Evolutionary conservation across 768 basidiomycete species (phyloP).

Genomic region (Porphyrellus cyaneotinctus): DNA sequence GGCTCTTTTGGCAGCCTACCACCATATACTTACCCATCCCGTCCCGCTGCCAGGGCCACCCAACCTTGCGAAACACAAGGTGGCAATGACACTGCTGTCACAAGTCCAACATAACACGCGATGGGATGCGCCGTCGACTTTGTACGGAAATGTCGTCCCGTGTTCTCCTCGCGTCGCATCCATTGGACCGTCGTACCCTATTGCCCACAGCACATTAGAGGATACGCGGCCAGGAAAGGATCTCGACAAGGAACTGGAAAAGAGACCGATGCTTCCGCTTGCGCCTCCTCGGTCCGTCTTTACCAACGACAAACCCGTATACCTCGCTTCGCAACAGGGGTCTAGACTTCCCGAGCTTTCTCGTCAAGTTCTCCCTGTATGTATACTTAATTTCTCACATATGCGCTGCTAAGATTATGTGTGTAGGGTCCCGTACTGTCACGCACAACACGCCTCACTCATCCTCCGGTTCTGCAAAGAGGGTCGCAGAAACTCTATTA

Average conservation of each 20-base stretch:
- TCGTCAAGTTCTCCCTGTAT: conserved; percentile 61
- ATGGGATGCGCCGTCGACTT: conserved; percentile 66
- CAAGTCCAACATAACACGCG: conserved; percentile 54
- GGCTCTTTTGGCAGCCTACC: conserved; percentile 65
- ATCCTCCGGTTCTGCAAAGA: conserved; percentile 43
- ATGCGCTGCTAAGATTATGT: conserved; percentile 1
- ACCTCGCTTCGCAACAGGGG: conserved; percentile 59
- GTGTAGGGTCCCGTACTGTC: conserved; percentile 51
- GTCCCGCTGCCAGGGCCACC: conserved; percentile 46
- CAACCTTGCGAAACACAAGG: conserved; percentile 65
- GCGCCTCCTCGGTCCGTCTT: conserved; percentile 40
- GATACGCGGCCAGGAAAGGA: conserved; percentile 38
- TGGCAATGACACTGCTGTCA: conserved; percentile 66
- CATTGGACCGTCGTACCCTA: conserved; percentile 64
- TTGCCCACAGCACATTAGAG: conserved; percentile 37
- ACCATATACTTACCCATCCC: conserved; percentile 72
- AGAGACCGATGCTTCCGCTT: conserved; percentile 30
- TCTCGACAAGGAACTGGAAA: conserved; percentile 53
- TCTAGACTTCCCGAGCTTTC: conserved; percentile 67
- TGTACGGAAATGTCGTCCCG: conserved; percentile 56
- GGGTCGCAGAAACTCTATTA: background rate
- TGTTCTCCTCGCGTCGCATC: conserved; percentile 58
- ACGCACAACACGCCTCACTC: conserved; percentile 59
- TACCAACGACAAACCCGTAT: conserved; percentile 50
- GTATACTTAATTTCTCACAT: conserved; percentile 20